These are phyloP conservation scores for Chaetomiaceae sp. DNA, from an alignment of 2,329 filamentous ascomycete species.

Conservation along the genomic window DNA sequence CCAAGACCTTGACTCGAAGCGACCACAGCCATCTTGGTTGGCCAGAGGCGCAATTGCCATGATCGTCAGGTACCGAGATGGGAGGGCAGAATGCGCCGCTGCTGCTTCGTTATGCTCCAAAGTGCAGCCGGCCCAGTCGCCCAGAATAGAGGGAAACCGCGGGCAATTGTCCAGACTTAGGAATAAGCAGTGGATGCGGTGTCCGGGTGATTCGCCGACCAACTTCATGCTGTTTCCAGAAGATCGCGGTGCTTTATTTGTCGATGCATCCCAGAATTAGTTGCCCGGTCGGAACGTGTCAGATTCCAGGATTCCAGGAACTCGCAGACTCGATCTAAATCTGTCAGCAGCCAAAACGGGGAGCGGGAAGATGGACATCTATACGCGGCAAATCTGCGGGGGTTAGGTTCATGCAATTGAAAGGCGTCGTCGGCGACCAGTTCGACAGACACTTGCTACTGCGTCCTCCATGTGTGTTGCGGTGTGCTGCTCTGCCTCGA, in stretches of 20 bases:
- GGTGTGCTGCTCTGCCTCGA: too few relatives aligned
- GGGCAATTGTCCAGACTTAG: constrained; percentile 11
- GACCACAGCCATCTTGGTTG: constrained; percentile 9
- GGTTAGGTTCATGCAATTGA: too few relatives aligned
- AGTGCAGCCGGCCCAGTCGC: background rate
- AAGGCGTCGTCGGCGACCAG: too few relatives aligned
- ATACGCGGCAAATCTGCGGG: too few relatives aligned
- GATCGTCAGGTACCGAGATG: constrained; percentile 15
- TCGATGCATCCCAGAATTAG: constrained; percentile 8
- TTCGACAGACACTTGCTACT: background rate
- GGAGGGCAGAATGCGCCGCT: constrained; percentile 9
- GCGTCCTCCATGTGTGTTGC: too few relatives aligned
- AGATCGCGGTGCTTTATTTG: constrained; percentile 11
- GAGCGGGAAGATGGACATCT: too few relatives aligned
- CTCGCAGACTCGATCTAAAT: background rate
- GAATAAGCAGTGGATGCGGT: constrained; percentile 20
- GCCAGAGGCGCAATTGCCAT: constrained; percentile 1
- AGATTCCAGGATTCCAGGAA: too few relatives aligned
- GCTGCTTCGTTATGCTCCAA: constrained; percentile 11
- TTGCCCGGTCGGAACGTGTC: too few relatives aligned
- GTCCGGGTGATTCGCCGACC: constrained; percentile 14
- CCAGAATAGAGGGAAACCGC: constrained; percentile 7
- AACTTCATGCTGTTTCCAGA: constrained; percentile 18
- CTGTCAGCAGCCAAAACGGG: constrained; percentile 2
- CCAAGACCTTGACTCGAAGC: background rate